Evolutionary conservation across 2,329 filamentous ascomycete species (phyloP), one percentile per base, ranked within the genome.

Genomic region (Fusarium veterinarium): DNA sequence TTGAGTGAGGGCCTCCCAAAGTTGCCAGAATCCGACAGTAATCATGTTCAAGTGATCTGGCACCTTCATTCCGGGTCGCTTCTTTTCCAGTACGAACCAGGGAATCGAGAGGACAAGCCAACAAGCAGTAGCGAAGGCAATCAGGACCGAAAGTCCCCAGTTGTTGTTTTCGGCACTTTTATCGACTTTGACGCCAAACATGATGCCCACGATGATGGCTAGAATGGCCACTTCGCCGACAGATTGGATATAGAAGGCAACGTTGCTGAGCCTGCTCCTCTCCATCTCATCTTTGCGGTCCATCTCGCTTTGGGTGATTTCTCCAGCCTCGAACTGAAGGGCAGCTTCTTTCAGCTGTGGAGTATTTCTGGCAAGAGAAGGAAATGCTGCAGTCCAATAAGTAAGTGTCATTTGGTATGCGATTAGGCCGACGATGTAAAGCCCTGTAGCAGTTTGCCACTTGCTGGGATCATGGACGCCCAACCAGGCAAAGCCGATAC

Each of bases 371-470:
- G 83, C 82, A 25, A 84, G 77, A 13, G 79, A 77, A 1, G 83
- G 83, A 46, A 84, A 84, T 0, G 91, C 90, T 0, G 91, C 90
- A 0, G 90, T 91, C 89, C 90, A 92, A 78, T 92, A 92, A 0
- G 91, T 92, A 53, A 92, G 82, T 0, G 89, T 91, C 5, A 91
- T 87, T 79, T 92, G 90, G 73, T 92, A 92, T 2, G 87, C 87
- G 69, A 93, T 90, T 45, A 92, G 79, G 4, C 90, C 91, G 20
- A 92, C 86, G 61, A 92, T 90, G 77, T 93, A 93, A 20, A 93
- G 79, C 0, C 86, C 91, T 0, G 89, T 85, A 1, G 84, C 91
- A 13, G 86, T 81, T 52, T 87, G 84, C 91, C 91, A 93, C 76
- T 90, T 84, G 6, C 85, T 82, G 20, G 86, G 80, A 1, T 85